Evolutionary conservation across 2,329 filamentous ascomycete genomes (phyloP), one percentile per base, ranked within the genome.

Genomic region (Curvularia sp.): DNA sequence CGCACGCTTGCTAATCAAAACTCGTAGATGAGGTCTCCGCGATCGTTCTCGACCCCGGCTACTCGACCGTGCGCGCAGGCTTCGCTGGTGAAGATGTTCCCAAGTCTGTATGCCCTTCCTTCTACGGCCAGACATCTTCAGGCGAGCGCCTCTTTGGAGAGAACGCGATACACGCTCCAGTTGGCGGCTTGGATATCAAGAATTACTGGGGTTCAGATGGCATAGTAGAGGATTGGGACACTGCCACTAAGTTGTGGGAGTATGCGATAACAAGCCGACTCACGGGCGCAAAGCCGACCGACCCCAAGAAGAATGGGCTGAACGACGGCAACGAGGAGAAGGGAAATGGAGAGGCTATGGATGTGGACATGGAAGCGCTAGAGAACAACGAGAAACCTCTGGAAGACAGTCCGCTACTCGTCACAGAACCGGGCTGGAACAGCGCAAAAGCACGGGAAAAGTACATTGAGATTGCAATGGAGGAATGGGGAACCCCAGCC

Each of bases 51-150:
- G 95, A 99, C 75, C 91, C 95, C 3, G 95, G 96, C 61, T 97
- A 93, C 81, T 92, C 91, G 74, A 89, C 88, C 68, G 93, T 91
- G 39, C 93, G 96, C 79, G 95, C 93, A 59, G 95, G 95, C 57
- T 99, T 98, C 74, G 96, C 96, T 12, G 95, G 96, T 74, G 96
- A 99, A 85, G 95, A 99, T 80, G 90, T 93, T 0, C 95, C 95
- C 68, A 98, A 98, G 82, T 93, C 92, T 28, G 88, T 98, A 56
- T 85, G 96, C 57, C 93, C 94, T 27, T 95, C 93, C 43, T 92
- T 90, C 80, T 99, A 99, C 80, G 93, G 91, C 61, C 71, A 77
- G 18, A 79, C 80, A 62, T 80, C 80, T 55, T 79, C 77, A 55
- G 78, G 83, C 43, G 82, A 83, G 63, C 78, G 83, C 30, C 78